A percentile compares a stretch with the other conserved stretches of the same genome.
Evolutionary conservation across 2,329 filamentous ascomycete genomes (phyloP).

Genomic region (Parastagonospora nodorum): DNA sequence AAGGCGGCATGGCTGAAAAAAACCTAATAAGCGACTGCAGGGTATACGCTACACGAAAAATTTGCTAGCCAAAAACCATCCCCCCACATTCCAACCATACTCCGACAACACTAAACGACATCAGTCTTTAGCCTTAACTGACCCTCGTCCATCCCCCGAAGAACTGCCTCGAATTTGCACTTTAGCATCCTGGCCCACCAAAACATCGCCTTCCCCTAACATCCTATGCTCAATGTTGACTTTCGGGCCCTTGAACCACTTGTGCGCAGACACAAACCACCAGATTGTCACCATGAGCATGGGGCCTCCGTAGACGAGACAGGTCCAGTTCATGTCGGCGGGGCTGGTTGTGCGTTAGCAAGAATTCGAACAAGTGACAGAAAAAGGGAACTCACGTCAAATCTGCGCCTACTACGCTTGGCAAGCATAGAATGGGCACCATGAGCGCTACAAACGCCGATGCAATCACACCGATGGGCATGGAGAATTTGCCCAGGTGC

Average conservation of each 20-base stretch:
- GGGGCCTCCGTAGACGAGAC: conserved; percentile 67
- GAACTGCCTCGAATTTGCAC: conserved; percentile 9
- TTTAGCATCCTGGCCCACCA: conserved; percentile 40
- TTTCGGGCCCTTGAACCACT: conserved; percentile 74
- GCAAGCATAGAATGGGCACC: conserved; percentile 71
- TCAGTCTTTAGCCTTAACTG: conserved; percentile 1
- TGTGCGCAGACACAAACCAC: conserved; percentile 67
- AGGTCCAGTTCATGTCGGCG: conserved; percentile 70
- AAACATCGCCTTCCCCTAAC: conserved; percentile 47
- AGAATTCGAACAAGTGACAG: not conserved
- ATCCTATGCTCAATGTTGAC: conserved; percentile 67
- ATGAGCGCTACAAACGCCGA: conserved; percentile 67
- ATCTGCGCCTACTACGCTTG: conserved; percentile 60
- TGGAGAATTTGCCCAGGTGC: conserved; percentile 66
- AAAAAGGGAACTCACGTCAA: conserved; percentile 50
- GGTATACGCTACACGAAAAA: conserved; percentile 8
- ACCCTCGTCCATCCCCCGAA: conserved; percentile 1
- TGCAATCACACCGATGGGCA: conserved; percentile 62
- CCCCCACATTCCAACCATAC: not conserved
- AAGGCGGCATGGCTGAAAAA: not conserved
- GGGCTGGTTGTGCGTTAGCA: conserved; percentile 39
- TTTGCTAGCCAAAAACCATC: not conserved
- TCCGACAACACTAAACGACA: not conserved
- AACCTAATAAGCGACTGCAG: conserved; percentile 6
- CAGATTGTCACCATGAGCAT: conserved; percentile 65